Evolutionary conservation across 163 green algal species (phyloP), one percentile per base, ranked within the genome.

Genomic region (Chloromonas sp.): DNA sequence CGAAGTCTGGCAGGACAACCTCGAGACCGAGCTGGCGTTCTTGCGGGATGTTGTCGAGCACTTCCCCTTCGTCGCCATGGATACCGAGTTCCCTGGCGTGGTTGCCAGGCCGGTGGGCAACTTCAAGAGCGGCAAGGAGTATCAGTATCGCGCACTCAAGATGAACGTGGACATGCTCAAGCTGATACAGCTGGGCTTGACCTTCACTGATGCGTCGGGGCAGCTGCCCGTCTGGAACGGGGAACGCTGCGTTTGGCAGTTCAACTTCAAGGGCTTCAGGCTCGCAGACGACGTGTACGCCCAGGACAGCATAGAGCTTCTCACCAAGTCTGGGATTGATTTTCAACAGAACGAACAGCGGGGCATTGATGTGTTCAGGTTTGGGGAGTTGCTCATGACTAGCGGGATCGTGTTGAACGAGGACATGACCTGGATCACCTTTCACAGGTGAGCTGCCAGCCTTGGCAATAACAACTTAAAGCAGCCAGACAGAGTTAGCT

Each of bases 151-250:
- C 86, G 98, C 95, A 0, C 88, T 99, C 1, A 94, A 97, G 88
- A 94, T 92, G 81, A 99, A 99, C 87, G 97, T 99, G 60, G 96
- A 99, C 91, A 98, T 99, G 95, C 92, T 99, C 0, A 99, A 99
- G 92, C 93, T 99, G 57, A 99, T 99, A 14, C 97, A 99, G 92
- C 92, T 99, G 70, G 97, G 97, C 0, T 90, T 99, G 1, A 99
- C 97, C 58, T 98, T 99, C 88, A 96, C 94, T 0, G 94, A 99
- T 86, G 93, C 89, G 3, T 85, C 98, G 14, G 97, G 97, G 74
- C 96, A 96, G 78, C 91, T 99, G 71, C 97, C 97, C 0, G 81
- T 88, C 0, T 92, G 89, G 82, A 94, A 94, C 82, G 95, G 93
- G 3, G 95, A 98, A 88, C 93, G 97, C 2, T 97, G 94, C 85